Percentiles rank a stretch among this genome's conserved stretches.
phyloP scores from a whole-genome alignment of 2,329 filamentous ascomycete species.

The Purpureocillium takamizusanense region DNA sequence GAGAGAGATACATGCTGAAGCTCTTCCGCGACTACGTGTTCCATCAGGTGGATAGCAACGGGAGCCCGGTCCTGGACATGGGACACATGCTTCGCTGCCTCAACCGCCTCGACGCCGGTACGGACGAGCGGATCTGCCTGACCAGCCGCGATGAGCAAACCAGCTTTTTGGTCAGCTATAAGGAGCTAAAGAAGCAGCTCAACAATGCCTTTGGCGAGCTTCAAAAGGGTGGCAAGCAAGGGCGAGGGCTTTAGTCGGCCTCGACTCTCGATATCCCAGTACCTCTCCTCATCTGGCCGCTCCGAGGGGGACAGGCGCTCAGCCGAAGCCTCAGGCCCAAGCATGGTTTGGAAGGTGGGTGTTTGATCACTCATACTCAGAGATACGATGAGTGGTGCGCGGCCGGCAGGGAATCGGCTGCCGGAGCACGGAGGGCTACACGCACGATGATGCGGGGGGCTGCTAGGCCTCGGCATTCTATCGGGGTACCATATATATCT shows the following conservation, averaged over 20 bases:
- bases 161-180: conserved; percentile 80
- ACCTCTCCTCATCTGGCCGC: conserved; percentile 4
- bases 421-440: too few species aligned
- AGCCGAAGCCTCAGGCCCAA: too few species aligned
- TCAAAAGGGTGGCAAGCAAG: conserved; percentile 34
- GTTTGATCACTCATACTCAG: too few species aligned
- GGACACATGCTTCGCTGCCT: conserved; percentile 80
- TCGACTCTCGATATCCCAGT: conserved; percentile 2
- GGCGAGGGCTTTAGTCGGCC: conserved; percentile 23
- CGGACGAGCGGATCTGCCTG: conserved; percentile 76
- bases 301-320: conserved; percentile 2
- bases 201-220: conserved; percentile 50
- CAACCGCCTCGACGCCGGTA: conserved; percentile 87
- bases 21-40: conserved; percentile 96
- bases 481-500: too few species aligned
- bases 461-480: too few species aligned
- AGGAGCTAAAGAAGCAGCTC: conserved; percentile 68
- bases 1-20: conserved; percentile 86
- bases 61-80: conserved; percentile 74
- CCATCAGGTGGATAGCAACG: conserved; percentile 83
- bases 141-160: conserved; percentile 87
- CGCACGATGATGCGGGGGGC: too few species aligned
- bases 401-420: too few species aligned
- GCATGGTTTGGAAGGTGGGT: too few species aligned
- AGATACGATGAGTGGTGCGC: too few species aligned